Evolutionary conservation across 208 protist species (phyloP).

Genomic region (Crithidia mellificae): DNA sequence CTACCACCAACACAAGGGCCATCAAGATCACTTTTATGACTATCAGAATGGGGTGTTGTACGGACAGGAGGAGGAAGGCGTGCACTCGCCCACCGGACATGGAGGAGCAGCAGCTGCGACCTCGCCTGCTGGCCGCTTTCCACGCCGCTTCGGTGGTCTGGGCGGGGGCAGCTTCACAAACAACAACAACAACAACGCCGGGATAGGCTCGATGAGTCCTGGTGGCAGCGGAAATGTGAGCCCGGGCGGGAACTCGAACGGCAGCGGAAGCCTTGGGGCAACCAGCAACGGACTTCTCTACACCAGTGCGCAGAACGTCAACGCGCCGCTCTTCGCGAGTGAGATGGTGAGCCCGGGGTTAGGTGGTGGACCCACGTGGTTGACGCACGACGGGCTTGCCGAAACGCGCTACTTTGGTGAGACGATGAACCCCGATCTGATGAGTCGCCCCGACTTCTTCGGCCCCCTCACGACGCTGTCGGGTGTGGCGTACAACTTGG

Average conservation of each 20-base stretch:
- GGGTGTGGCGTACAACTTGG: constrained; percentile 30
- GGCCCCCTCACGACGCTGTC: constrained; percentile 27
- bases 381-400: background rate
- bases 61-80: background rate
- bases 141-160: background rate
- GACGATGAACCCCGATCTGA: constrained; percentile 10
- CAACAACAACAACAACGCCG: background rate
- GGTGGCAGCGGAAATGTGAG: background rate
- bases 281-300: no score
- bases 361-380: constrained; percentile 1
- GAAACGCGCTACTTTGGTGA: constrained; percentile 10
- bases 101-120: background rate
- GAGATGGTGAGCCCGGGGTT: background rate
- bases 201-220: background rate
- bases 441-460: constrained; percentile 4
- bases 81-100: background rate
- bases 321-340: background rate
- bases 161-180: no score
- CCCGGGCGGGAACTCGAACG: background rate
- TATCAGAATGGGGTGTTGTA: background rate
- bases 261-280: background rate
- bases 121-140: background rate
- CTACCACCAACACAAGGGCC: background rate
- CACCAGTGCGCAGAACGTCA: no score
- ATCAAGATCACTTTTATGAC: no score